phyloP scores from a whole-genome alignment of 441 rosid genomes.

The Hura crepitans region DNA sequence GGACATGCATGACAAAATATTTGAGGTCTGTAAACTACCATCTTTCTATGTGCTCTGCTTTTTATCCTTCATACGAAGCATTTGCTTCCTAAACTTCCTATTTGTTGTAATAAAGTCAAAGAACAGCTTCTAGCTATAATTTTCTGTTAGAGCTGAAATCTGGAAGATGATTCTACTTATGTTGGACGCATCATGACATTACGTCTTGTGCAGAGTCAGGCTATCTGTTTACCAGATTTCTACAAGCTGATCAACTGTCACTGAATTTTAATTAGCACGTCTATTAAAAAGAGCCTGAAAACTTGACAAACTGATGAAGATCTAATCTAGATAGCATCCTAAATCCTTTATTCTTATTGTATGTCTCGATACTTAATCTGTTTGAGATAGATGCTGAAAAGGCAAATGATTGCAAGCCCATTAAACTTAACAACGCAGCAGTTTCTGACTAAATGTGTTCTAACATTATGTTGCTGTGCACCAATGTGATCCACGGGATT shows the following conservation, averaged over 20 bases:
- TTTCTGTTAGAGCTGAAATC: neutral
- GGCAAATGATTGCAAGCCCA: too few relatives aligned
- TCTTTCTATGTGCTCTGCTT: neutral
- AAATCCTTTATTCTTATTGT: neutral
- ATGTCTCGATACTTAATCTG: too few relatives aligned
- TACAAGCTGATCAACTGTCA: neutral
- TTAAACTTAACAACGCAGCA: too few relatives aligned
- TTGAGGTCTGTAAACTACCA: constrained; percentile 53
- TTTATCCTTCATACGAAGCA: neutral
- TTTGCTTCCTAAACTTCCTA: neutral
- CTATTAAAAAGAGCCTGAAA: neutral
- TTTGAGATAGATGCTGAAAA: too few relatives aligned
- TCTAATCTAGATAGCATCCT: neutral
- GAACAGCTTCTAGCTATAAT: neutral
- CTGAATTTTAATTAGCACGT: neutral
- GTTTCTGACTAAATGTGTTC: too few relatives aligned
- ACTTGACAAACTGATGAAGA: neutral
- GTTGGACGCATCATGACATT: neutral
- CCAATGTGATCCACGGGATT: too few relatives aligned
- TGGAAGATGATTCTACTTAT: constrained; percentile 4
- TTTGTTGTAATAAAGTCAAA: neutral
- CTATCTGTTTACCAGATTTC: constrained; percentile 1
- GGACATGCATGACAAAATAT: constrained; percentile 78
- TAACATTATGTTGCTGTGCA: too few relatives aligned
- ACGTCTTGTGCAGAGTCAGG: neutral